Evolutionary conservation across 139 green algal species (phyloP), one percentile per base, ranked within the genome.

Genomic region (Asterochloris erici): DNA sequence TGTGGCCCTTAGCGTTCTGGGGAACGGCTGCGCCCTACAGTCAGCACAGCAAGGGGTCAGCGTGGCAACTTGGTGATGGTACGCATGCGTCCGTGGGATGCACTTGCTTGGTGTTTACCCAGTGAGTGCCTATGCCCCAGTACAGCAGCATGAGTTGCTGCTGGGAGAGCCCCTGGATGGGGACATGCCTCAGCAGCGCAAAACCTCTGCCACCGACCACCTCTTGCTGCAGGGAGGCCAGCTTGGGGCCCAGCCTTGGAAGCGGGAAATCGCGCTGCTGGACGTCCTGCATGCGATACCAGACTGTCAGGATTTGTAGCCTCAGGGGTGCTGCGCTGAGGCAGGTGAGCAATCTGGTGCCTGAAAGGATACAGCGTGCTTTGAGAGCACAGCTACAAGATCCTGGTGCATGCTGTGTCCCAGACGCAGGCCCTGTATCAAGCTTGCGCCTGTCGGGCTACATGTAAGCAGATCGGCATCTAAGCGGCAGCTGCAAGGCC

Each of bases 1-100:
- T 76, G 79, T 92, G 89, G 9, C 87, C 87, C 81, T 90, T 84
- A 54, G 88, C 87, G 83, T 95, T 95, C 78, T 93, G 89, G 2
- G 79, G 63, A 15, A 85, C 62, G 17, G 84, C 79, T 19, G 81
- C 73, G 81, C 91, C 91, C n/a, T n/a, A n/a, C n/a, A n/a, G n/a
- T n/a, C n/a, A n/a, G n/a, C n/a, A n/a, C n/a, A n/a, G n/a, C n/a
- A n/a, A n/a, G n/a, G 29, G 27, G 14, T 16, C 69, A 75, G 17
- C 14, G 17, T 13, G 28, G 69, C n/a, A 61, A 1, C 12, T 75
- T 9, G 28, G 12, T 17, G 69, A 75, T 75, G n/a, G 29, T 4
- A 75, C 16, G 69, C 11, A 54, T 29, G 13, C 19, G 29, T 1
- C 1, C 11, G 69, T 17, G 21, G 9, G n/a, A 21, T 61, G 6